Conservation (phyloP, 2,329 filamentous ascomycete genomes). For the Endocalyx cinctus region DNA sequence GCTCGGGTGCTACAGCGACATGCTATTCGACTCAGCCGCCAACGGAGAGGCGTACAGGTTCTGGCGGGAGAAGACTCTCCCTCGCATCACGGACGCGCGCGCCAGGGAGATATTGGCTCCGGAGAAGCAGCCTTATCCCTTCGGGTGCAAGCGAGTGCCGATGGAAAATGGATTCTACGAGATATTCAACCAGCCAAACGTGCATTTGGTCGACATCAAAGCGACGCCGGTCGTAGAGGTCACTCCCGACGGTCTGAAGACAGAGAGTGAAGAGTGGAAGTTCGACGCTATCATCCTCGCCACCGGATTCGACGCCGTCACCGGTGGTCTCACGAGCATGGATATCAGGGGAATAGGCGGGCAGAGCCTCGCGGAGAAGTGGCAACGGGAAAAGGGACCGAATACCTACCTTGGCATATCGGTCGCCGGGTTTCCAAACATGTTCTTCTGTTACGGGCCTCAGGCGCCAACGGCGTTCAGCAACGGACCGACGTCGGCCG, state of each 20-base stretch:
- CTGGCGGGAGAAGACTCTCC: conserved; percentile 8
- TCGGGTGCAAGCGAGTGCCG: conserved; percentile 44
- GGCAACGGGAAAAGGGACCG: conserved; percentile 4
- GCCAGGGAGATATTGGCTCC: conserved; percentile 6
- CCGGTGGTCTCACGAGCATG: conserved; percentile 35
- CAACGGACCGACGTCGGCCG: conserved; percentile 52
- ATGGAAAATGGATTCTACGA: conserved; percentile 28
- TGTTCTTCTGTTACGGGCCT: conserved; percentile 43
- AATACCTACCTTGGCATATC: conserved; percentile 13
- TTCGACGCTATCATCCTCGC: conserved; percentile 34
- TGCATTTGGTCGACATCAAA: conserved; percentile 27
- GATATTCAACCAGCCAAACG: conserved; percentile 28
- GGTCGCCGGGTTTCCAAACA: conserved; percentile 11
- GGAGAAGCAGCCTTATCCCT: conserved; percentile 23
- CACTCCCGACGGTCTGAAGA: conserved; percentile 19
- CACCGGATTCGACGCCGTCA: conserved; percentile 39
- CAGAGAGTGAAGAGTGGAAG: conserved; percentile 15
- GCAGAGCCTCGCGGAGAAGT: too few relatives aligned
- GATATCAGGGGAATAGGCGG: conserved; percentile 27
- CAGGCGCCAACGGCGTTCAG: conserved; percentile 52
- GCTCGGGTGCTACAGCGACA: too few relatives aligned
- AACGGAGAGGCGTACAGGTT: too few relatives aligned
- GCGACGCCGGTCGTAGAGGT: conserved; percentile 17
- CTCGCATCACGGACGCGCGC: conserved; percentile 6
- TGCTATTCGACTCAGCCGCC: too few relatives aligned